These are phyloP conservation scores for Ichthyophthirius multifiliis DNA, from an alignment of 169 alveolate species.

Conservation along the genomic window DNA sequence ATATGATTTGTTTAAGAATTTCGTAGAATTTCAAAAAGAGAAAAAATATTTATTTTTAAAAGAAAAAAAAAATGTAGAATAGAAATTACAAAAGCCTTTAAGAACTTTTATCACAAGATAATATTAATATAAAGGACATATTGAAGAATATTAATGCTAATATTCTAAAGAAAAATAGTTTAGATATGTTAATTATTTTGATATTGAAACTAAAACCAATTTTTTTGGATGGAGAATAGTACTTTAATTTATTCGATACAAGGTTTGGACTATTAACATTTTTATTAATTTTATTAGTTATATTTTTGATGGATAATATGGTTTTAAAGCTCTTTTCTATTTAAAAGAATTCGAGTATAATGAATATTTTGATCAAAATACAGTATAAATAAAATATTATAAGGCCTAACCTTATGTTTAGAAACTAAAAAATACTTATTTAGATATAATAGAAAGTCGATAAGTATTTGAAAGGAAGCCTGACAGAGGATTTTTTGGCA, in stretches of 20 bases:
- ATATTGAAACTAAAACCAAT: neutral
- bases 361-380: neutral
- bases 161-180: neutral
- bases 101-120: neutral
- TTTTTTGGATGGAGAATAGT: conserved; percentile 2
- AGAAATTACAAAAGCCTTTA: neutral
- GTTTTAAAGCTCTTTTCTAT: neutral
- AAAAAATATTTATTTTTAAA: neutral
- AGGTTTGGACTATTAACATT: neutral
- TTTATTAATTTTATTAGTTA: neutral
- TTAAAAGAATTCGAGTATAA: neutral
- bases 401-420: neutral
- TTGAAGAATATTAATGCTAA: neutral
- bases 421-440: neutral
- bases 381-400: neutral
- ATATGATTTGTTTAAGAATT: neutral
- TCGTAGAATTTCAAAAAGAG: neutral
- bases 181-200: neutral
- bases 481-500: neutral
- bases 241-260: neutral
- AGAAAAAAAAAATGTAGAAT: neutral
- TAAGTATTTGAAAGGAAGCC: neutral
- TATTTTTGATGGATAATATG: neutral
- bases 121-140: neutral
- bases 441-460: neutral